These are phyloP conservation scores for Pilatotrama ljubarskyi DNA, from an alignment of 768 basidiomycete genomes.

Conservation along the genomic window DNA sequence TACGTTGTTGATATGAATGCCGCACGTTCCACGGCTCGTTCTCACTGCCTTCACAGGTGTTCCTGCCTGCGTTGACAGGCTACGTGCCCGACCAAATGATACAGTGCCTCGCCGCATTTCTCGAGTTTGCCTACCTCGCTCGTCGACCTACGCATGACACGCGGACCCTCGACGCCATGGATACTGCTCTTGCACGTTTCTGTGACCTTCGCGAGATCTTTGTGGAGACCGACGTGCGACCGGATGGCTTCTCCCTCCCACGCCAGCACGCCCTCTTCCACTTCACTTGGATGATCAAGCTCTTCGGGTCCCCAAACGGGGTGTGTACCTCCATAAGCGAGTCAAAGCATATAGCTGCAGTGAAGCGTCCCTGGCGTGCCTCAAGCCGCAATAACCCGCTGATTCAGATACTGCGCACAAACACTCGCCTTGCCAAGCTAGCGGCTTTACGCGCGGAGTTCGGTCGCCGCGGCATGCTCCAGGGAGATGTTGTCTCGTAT, in stretches of 20 bases:
- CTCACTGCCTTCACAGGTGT: constrained; percentile 12
- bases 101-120: constrained; percentile 8
- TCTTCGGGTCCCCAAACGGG: constrained; percentile 28
- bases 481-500: neutral
- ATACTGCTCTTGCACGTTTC: constrained; percentile 12
- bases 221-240: constrained; percentile 6
- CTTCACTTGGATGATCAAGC: constrained; percentile 23
- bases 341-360: constrained; percentile 20
- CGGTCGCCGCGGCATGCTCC: constrained; percentile 7
- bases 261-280: constrained; percentile 31
- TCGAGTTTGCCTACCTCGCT: constrained; percentile 25
- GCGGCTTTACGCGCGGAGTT: constrained; percentile 11
- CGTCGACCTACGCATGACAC: constrained; percentile 3
- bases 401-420: constrained; percentile 24
- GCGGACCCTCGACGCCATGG: neutral
- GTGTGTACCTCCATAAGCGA: constrained; percentile 21
- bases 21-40: neutral
- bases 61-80: constrained; percentile 9
- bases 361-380: constrained; percentile 26
- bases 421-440: constrained; percentile 12
- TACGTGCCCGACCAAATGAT: constrained; percentile 13
- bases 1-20: neutral
- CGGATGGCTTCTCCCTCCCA: constrained; percentile 21
- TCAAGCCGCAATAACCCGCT: constrained; percentile 23
- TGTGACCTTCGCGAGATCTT: constrained; percentile 17